Conservation (phyloP, 208 protist genomes). For the Tritrichomonas musculus region DNA sequence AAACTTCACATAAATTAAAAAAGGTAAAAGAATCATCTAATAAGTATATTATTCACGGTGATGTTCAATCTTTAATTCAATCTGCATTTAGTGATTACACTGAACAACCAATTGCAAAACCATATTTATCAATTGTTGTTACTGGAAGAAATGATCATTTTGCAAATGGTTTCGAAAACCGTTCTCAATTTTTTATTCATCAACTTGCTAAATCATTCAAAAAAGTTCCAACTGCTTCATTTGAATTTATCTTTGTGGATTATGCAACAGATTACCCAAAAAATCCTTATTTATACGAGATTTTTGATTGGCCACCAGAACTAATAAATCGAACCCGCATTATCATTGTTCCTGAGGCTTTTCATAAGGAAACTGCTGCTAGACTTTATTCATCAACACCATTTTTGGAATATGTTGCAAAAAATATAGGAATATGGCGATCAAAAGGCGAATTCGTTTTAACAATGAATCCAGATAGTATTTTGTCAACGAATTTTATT, state of each 20-base stretch:
- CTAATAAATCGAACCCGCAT: not conserved
- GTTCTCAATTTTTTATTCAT: not conserved
- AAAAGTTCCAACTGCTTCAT: not conserved
- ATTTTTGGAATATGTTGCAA: slow-evolving; percentile 20
- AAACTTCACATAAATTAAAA: not conserved
- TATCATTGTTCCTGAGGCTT: not conserved
- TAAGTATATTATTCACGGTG: not conserved
- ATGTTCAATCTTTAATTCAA: not conserved
- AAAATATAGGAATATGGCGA: not conserved
- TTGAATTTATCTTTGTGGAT: slow-evolving; percentile 29
- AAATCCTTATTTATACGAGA: not conserved
- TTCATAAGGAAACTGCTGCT: not conserved
- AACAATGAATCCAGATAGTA: not conserved
- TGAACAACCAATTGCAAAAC: not conserved
- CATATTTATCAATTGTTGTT: not conserved
- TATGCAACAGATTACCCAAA: not conserved
- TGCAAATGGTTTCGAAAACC: not conserved
- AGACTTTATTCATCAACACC: not conserved
- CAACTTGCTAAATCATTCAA: not conserved
- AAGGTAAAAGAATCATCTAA: not conserved
- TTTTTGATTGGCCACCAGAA: not conserved
- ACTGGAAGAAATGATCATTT: slow-evolving; percentile 10
- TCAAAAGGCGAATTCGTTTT: not conserved
- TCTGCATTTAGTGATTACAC: not conserved
- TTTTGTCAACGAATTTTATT: not conserved